Evolutionary conservation across 164 flowering plant genomes (phyloP), one percentile per base, ranked within the genome.

Genomic region (Hamamelis virginiana): DNA sequence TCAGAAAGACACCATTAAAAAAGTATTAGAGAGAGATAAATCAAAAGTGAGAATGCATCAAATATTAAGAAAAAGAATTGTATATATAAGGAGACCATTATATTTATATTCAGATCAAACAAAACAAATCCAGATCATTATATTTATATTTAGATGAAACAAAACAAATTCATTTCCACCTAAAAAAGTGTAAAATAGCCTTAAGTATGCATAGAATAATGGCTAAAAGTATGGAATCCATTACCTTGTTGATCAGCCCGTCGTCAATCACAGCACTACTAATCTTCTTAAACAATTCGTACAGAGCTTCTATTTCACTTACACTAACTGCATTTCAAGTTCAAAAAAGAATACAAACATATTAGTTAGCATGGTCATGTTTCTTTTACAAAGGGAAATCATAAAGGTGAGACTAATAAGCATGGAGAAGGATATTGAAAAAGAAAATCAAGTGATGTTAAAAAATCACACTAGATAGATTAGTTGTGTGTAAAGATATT

Each of bases 231-330:
- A 33, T 33, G 41, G 41, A 23, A 9, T 47, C 10, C 10, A 57
- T 45, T 68, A 85, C 91, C 91, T 87, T 85, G 81, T 87, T 82
- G 52, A 87, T 87, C 59, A 87, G 77, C 18, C 89, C 91, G 60
- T 87, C 91, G 52, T 87, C 89, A 67, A 87, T 78, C 27, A 85
- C 85, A 70, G 87, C 85, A 71, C 89, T 85, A 68, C 87, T 85
- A 50, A 85, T 85, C 78, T 82, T 87, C 84, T 87, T 87, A 67
- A 80, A 87, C 4, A 87, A 69, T 63, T 87, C 91, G 66, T 80
- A 85, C 8, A 87, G 72, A 25, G 91, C 91, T 78, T 87, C 91
- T 25, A 87, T 78, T 81, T 87, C 89, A 72, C 89, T 87, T 45
- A 87, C 91, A 71, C 86, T 87, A 74, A 85, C 91, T 87, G 86